phyloP scores from a whole-genome alignment of 129 eudicot genomes.

The sunflower (Helianthus annuus) region HanXRQr2.0-SUNRISE NC_035442.2:127338093-127338592 shows the following conservation, averaged over 20 bases:
- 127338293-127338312: slow-evolving; percentile 44
- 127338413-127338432: slow-evolving; percentile 85
- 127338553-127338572: slow-evolving; percentile 41
- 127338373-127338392: slow-evolving; percentile 49
- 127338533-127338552: slow-evolving; percentile 59
- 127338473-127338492: slow-evolving; percentile 62
- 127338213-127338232: slow-evolving; percentile 67
- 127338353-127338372: slow-evolving; percentile 57
- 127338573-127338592: slow-evolving; percentile 62
- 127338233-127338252: slow-evolving; percentile 62
- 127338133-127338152: not conserved
- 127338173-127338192: slow-evolving; percentile 42
- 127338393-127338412: slow-evolving; percentile 38
- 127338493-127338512: slow-evolving; percentile 40
- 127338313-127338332: slow-evolving; percentile 44
- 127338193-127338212: slow-evolving; percentile 61
- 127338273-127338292: slow-evolving; percentile 70
- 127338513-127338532: slow-evolving; percentile 59
- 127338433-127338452: slow-evolving; percentile 76
- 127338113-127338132: no score
- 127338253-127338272: slow-evolving; percentile 48
- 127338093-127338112: no score
- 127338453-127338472: slow-evolving; percentile 66
- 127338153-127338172: not conserved
- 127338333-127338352: slow-evolving; percentile 44